Evolutionary conservation across 2,329 filamentous ascomycete species (phyloP).

Genomic region (Rhinocladiella similis): DNA sequence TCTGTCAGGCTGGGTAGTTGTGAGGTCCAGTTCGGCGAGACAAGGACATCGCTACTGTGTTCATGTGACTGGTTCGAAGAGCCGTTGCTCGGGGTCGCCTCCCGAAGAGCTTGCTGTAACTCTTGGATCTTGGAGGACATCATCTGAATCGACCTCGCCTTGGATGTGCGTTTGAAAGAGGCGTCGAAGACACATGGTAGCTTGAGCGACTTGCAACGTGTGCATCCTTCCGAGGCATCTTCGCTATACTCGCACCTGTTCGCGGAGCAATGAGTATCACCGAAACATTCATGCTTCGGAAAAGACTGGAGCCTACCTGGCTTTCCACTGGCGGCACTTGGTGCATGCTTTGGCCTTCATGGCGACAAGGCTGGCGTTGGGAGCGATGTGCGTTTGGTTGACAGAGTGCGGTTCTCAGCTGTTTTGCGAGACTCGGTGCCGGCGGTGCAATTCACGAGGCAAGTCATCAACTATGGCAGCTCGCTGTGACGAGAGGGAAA

Average conservation of each 20-base stretch:
- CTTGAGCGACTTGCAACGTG: constrained; percentile 5
- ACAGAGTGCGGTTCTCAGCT: too few species aligned
- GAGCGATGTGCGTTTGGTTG: too few species aligned
- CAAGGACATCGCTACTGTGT: neutral
- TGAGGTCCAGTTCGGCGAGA: constrained; percentile 1
- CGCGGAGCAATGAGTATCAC: too few species aligned
- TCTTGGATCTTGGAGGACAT: constrained; percentile 9
- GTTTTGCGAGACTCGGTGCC: too few species aligned
- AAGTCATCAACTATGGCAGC: too few species aligned
- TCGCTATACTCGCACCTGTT: neutral
- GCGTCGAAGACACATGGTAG: constrained; percentile 12
- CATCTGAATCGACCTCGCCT: neutral
- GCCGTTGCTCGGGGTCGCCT: constrained; percentile 1
- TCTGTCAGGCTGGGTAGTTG: neutral
- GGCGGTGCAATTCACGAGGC: too few species aligned
- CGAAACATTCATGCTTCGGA: too few species aligned
- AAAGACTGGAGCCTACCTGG: neutral
- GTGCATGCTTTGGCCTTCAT: constrained; percentile 11
- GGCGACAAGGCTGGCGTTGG: neutral
- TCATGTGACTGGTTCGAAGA: neutral
- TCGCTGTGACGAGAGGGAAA: too few species aligned
- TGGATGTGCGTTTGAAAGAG: constrained; percentile 6
- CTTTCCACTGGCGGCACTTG: constrained; percentile 14
- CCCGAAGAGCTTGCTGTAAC: constrained; percentile 1
- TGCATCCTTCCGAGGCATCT: neutral